phyloP scores from a whole-genome alignment of 805 yeast species.

The Metschnikowia picachoensis region DNA sequence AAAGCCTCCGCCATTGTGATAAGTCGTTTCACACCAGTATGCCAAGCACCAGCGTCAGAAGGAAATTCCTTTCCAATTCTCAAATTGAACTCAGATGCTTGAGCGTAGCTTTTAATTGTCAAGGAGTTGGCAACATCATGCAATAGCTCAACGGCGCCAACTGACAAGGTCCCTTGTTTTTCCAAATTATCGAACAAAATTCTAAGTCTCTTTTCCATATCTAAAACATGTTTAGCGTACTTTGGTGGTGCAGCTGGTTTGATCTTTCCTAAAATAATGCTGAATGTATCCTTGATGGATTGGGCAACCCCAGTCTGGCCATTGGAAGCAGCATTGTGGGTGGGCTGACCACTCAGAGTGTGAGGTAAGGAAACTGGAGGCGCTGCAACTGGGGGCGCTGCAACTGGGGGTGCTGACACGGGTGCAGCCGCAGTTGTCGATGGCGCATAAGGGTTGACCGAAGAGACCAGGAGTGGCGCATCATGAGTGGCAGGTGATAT shows the following conservation, averaged over 20 bases:
- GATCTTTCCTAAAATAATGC: constrained; percentile 52
- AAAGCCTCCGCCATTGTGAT: constrained; percentile 62
- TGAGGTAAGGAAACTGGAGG: constrained; percentile 15
- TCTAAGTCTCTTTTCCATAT: constrained; percentile 77
- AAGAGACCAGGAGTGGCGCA: background rate
- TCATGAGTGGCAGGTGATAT: no score
- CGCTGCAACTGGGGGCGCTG: constrained; percentile 14
- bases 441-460: constrained; percentile 2
- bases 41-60: constrained; percentile 86
- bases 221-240: constrained; percentile 67
- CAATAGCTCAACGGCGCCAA: constrained; percentile 53
- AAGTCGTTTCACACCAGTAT: constrained; percentile 84
- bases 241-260: constrained; percentile 73
- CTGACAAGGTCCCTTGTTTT: constrained; percentile 61
- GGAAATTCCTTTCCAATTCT: constrained; percentile 62
- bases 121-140: constrained; percentile 48
- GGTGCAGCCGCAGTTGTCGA: constrained; percentile 23
- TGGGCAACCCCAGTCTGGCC: background rate
- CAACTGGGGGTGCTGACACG: constrained; percentile 11
- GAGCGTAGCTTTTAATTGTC: constrained; percentile 48
- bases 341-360: no score
- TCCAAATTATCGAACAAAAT: constrained; percentile 76
- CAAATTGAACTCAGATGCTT: constrained; percentile 54
- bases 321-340: background rate
- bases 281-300: constrained; percentile 58